Conservation (phyloP, 352 stramenopile species). For the Globisporangium lucens region DNA sequence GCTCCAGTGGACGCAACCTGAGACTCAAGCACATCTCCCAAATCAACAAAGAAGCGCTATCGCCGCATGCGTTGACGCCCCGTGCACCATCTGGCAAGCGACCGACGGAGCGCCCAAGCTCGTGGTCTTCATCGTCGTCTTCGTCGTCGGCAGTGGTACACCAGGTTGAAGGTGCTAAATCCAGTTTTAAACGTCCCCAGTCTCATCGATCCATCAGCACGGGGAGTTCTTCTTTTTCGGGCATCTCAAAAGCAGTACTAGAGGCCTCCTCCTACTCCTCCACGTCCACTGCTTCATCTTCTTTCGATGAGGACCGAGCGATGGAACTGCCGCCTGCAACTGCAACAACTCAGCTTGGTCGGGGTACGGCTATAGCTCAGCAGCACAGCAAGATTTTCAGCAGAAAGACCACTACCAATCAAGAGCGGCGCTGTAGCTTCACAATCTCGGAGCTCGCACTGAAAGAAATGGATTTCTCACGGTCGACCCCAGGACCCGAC, state of each 20-base stretch:
- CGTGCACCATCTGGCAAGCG: conserved; percentile 37
- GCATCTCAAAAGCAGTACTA: background rate
- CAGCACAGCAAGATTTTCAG: background rate
- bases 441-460: conserved; percentile 51
- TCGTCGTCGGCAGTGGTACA: background rate
- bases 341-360: background rate
- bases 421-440: conserved; percentile 62
- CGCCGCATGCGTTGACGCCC: conserved; percentile 39
- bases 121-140: conserved; percentile 16
- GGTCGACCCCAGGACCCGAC: conserved; percentile 24
- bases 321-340: no score
- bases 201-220: conserved; percentile 1
- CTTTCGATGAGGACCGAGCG: background rate
- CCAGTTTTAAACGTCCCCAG: background rate
- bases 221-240: background rate
- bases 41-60: conserved; percentile 27
- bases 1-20: conserved; percentile 47
- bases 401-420: conserved; percentile 21
- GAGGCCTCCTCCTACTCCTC: background rate
- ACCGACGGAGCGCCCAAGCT: conserved; percentile 23
- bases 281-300: conserved; percentile 5
- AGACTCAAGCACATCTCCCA: conserved; percentile 41
- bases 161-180: background rate
- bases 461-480: conserved; percentile 42
- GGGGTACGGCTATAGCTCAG: background rate